Base-by-base conservation (phyloP, 2,329 filamentous ascomycete species). In the Sporothrix euskadiensis region DNA sequence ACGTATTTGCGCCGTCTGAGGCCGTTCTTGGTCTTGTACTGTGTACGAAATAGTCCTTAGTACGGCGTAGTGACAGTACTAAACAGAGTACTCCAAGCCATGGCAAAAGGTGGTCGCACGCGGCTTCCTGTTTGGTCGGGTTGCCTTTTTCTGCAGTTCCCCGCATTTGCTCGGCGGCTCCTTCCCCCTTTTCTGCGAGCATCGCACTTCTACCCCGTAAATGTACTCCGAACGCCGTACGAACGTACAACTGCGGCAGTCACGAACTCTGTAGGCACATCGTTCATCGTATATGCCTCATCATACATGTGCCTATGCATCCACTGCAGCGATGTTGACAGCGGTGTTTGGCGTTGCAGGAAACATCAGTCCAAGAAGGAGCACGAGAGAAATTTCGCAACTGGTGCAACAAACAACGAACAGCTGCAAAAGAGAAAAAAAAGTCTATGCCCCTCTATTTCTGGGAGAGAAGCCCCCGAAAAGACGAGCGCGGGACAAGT, bases 91-190 rank as follows among this genome's bases (percentile, higher is more conserved):
- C 49, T 66, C 39, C 66, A 52, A 14, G 39, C 41, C 39, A 47
- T 7, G n/a, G n/a, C 30, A 10, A 12, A 44, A 12, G 22, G 16
- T 56, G 30, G 68, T 19, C 32, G 68, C 32, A 47, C 49, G 32
- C 52, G 47, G 66, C n/a, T 70, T 57, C 52, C 68, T 57, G 32
- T 41, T 70, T 70, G 7, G 47, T 54, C 44, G 30, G 44, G 44
- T 8, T 41, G 52, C 47, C 68, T 1, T 72, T 41, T 56, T 56
- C 32, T 52, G 65, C 47, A 57, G 22, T 73, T 65, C 72, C 66
- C 72, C 72, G 66, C 72, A 73, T 63, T 54, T 73, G 56, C 56
- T 73, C 72, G 66, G 32, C 22, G 54, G 63, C 41, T 69, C 71
- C 49, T 69, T 59, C 52, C 61, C 61, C 63, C n/a, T 41, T 71